Conservation (phyloP, 1,284 basidiomycete species). For the Tylopilus sp. region DNA sequence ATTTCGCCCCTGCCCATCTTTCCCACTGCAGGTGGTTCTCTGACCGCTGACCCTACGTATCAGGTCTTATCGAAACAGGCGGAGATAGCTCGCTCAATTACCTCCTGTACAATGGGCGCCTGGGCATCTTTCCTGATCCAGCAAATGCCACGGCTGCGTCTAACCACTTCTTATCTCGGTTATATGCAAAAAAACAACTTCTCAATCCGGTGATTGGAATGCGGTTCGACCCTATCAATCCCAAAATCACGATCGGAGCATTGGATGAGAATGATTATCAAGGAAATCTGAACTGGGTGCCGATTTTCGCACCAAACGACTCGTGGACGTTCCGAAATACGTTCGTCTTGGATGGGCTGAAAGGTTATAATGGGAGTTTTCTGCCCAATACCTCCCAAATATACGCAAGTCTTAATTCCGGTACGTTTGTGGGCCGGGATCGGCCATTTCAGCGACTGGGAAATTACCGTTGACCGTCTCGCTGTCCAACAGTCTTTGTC, state of each 20-base stretch:
- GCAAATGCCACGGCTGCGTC: slow-evolving; percentile 17
- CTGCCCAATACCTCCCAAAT: slow-evolving; percentile 8
- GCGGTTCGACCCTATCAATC: slow-evolving; percentile 26
- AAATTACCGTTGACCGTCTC: too few relatives aligned
- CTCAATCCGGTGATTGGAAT: slow-evolving; percentile 29
- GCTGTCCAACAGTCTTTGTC: slow-evolving; percentile 6
- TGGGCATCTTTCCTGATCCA: slow-evolving; percentile 24
- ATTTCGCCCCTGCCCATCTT: not conserved
- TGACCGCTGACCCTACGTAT: not conserved
- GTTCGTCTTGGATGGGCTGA: slow-evolving; percentile 13
- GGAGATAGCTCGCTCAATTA: slow-evolving; percentile 12
- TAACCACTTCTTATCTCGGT: slow-evolving; percentile 18
- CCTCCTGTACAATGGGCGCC: slow-evolving; percentile 24
- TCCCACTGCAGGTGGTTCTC: not conserved
- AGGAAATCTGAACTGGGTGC: slow-evolving; percentile 27
- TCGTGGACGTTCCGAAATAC: slow-evolving; percentile 12
- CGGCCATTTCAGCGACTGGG: not conserved
- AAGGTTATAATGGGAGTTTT: slow-evolving; percentile 19
- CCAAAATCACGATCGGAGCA: slow-evolving; percentile 27
- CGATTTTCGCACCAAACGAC: slow-evolving; percentile 14
- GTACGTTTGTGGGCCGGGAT: not conserved
- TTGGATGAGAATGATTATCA: slow-evolving; percentile 25
- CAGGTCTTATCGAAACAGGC: slow-evolving; percentile 15
- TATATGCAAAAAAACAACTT: slow-evolving; percentile 18
- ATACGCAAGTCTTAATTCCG: slow-evolving; percentile 9